These are phyloP conservation scores for Xylaria nigripes DNA, from an alignment of 495 filamentous ascomycete species.

Conservation along the genomic window DNA sequence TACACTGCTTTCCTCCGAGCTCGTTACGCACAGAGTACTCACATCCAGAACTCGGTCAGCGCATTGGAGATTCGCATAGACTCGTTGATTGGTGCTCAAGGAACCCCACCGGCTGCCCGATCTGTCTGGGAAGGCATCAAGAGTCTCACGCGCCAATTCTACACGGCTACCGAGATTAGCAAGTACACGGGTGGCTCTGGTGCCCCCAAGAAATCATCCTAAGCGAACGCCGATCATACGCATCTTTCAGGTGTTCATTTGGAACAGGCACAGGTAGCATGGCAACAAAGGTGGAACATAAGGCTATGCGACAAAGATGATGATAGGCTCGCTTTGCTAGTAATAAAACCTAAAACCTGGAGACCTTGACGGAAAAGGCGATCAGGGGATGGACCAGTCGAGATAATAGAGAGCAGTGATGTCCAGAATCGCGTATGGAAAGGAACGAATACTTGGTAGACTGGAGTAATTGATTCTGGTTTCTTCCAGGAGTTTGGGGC, in stretches of 20 bases:
- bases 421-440: constrained; percentile 1
- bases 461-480: constrained; percentile 7
- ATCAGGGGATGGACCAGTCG: neutral
- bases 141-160: constrained; percentile 58
- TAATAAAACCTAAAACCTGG: neutral
- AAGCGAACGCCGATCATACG: constrained; percentile 12
- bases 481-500: constrained; percentile 8
- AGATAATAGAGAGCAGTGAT: neutral
- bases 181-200: constrained; percentile 53
- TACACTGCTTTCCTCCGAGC: constrained; percentile 92
- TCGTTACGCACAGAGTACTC: constrained; percentile 80
- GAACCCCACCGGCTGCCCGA: constrained; percentile 73
- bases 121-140: constrained; percentile 80
- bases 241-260: constrained; percentile 4
- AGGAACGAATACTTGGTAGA: constrained; percentile 3
- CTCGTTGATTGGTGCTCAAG: constrained; percentile 73
- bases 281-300: neutral
- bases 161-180: constrained; percentile 69
- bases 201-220: constrained; percentile 46
- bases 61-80: constrained; percentile 68
- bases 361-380: neutral
- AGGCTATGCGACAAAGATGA: neutral
- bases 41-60: constrained; percentile 74
- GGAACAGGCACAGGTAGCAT: constrained; percentile 16
- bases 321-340: neutral